Percentiles rank a stretch among this genome's conserved stretches.
Conservation (phyloP, 306 rosid species). For the Lathyrus sativus region DNA sequence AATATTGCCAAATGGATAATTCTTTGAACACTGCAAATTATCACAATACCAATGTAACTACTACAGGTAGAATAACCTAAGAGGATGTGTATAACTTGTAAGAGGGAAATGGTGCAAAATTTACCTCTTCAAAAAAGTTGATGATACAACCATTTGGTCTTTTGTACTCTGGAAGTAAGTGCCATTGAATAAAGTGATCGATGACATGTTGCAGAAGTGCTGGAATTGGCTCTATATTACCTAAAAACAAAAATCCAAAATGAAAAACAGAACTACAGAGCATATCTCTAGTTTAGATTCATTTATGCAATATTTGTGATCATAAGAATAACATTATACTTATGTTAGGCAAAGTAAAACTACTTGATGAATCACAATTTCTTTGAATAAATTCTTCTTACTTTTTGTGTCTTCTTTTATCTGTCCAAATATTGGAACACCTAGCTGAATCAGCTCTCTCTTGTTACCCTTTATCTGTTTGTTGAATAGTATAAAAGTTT, state of each 20-base stretch:
- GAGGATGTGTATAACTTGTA: background rate
- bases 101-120: conserved; percentile 42
- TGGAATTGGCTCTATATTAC: conserved; percentile 89
- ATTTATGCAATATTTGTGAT: background rate
- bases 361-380: conserved; percentile 27
- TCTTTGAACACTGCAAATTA: conserved; percentile 36
- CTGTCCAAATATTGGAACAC: conserved; percentile 88
- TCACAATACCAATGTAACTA: conserved; percentile 27
- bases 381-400: conserved; percentile 41
- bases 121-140: conserved; percentile 94
- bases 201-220: conserved; percentile 71
- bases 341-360: conserved; percentile 24
- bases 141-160: conserved; percentile 92
- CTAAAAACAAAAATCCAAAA: conserved; percentile 42
- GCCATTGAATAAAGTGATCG: conserved; percentile 92
- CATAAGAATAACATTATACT: conserved; percentile 20
- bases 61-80: conserved; percentile 35
- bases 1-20: conserved; percentile 14
- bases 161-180: conserved; percentile 91
- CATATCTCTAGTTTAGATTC: conserved; percentile 11
- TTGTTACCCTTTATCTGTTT: conserved; percentile 86
- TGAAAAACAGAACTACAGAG: conserved; percentile 25
- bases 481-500: conserved; percentile 85
- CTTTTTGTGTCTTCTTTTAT: conserved; percentile 69
- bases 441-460: conserved; percentile 93